A percentile compares a stretch with the other conserved stretches of the same genome.
These are phyloP conservation scores for Xylaria sp. DNA, from an alignment of 2,329 filamentous ascomycete species.

Conservation along the genomic window DNA sequence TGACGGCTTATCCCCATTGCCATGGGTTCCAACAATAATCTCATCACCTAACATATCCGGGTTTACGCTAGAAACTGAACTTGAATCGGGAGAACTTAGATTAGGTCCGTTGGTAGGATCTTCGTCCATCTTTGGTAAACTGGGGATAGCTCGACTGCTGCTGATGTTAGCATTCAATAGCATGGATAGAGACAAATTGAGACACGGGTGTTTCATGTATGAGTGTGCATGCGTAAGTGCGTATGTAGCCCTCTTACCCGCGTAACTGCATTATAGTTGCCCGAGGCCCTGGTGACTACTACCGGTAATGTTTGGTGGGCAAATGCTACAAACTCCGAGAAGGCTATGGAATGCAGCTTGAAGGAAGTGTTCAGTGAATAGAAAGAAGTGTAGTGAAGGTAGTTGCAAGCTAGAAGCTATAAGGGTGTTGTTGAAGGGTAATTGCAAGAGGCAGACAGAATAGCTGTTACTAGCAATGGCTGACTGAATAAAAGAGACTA, in stretches of 20 bases:
- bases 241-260: slow-evolving; percentile 2
- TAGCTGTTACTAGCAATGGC: neutral
- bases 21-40: slow-evolving; percentile 61
- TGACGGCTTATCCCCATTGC: slow-evolving; percentile 53
- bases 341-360: neutral
- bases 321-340: neutral
- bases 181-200: neutral
- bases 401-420: slow-evolving; percentile 9
- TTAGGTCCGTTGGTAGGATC: slow-evolving; percentile 53
- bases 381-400: neutral
- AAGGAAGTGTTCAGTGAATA: neutral
- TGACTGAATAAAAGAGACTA: neutral
- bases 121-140: slow-evolving; percentile 47
- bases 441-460: neutral
- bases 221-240: neutral
- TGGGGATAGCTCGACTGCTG: slow-evolving; percentile 37
- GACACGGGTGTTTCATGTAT: neutral
- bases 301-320: neutral
- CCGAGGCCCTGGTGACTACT: neutral
- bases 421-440: slow-evolving; percentile 10
- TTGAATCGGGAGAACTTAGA: slow-evolving; percentile 57
- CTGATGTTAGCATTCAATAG: slow-evolving; percentile 18
- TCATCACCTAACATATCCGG: slow-evolving; percentile 60
- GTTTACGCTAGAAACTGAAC: slow-evolving; percentile 54
- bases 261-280: neutral